Conservation (phyloP, 2,329 filamentous ascomycete genomes). For the Ophiostoma ips region DNA sequence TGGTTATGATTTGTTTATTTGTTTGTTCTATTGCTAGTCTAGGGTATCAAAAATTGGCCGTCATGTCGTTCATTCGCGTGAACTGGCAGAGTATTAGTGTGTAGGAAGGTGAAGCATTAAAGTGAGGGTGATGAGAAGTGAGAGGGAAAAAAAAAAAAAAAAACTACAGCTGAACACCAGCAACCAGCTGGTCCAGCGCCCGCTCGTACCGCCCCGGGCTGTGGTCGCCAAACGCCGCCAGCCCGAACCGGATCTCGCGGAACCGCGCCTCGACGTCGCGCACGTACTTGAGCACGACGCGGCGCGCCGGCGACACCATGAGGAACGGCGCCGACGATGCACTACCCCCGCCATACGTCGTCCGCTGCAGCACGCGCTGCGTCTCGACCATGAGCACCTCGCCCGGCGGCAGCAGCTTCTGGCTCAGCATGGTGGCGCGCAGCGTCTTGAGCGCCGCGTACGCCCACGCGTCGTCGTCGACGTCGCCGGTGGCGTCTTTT, state of each 20-base stretch:
- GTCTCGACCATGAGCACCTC: conserved; percentile 64
- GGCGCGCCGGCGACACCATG: conserved; percentile 41
- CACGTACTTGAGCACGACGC: conserved; percentile 57
- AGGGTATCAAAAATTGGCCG: background rate
- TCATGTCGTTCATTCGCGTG: too few species aligned
- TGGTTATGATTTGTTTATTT: background rate
- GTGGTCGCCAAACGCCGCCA: conserved; percentile 63
- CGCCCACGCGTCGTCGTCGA: conserved; percentile 42
- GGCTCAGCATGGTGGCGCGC: conserved; percentile 51
- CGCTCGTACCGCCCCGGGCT: conserved; percentile 62
- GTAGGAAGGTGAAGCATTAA: background rate
- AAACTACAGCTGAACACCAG: conserved; percentile 4
- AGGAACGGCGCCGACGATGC: conserved; percentile 3
- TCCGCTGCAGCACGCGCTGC: conserved; percentile 50
- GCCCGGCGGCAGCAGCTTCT: conserved; percentile 60
- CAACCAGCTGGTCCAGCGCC: conserved; percentile 44
- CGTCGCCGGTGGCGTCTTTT: background rate
- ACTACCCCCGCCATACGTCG: conserved; percentile 39
- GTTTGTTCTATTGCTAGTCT: background rate
- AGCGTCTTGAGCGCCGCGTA: conserved; percentile 52
- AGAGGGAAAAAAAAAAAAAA: background rate
- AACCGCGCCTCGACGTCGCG: conserved; percentile 57
- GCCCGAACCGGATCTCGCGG: conserved; percentile 55
- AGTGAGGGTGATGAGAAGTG: background rate
- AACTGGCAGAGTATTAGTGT: too few species aligned